Evolutionary conservation across 192 early-diverging fungal genomes (phyloP), one percentile per base, ranked within the genome.

Genomic region (Coemansia sp.): DNA sequence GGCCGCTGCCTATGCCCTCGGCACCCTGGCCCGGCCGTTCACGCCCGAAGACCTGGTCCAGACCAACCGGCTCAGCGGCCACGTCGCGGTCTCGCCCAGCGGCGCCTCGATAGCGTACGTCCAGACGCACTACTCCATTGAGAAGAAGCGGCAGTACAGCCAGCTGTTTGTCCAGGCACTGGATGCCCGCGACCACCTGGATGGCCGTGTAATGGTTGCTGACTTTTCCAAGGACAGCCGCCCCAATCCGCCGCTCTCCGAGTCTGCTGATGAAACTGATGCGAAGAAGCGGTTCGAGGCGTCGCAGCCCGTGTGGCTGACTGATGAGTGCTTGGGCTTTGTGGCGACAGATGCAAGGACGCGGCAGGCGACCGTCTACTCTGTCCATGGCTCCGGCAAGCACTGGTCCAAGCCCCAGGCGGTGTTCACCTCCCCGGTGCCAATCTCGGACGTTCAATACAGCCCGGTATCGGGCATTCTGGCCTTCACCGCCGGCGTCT

Each of bases 401-500:
- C 50, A 45, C 48, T 69, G 41, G 70, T 78, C 40, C 50, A 70
- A 41, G 77, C 75, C 55, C 20, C 82, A 51, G 72, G 74, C 41
- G 14, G 60, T 49, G 45, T 80, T 54, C 50, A 70, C 44, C 25
- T 50, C 29, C 8, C 53, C 64, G 0, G 56, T 58, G 51, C 83
- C 86, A 14, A 79, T 86, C 12, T 71, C 62, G 1, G 79, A 84
- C 56, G 39, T 85, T 51, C 83, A 87, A 53, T 88, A 67, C 62
- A 81, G 77, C 53, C 19, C 36, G 21, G 61, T 58, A 6, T 67
- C 83, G 6, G 62, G 67, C 12, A 47, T 79, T 15, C 65, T 87
- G 21, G 85, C 78, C 6, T 89, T 91, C 58, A 83, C 83, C 0
- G 89, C 89, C 20, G 68, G 72, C 8, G 87, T 91, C 8, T 85